Base-by-base conservation (phyloP, 1,284 basidiomycete species). In the Tilletia indica region DNA sequence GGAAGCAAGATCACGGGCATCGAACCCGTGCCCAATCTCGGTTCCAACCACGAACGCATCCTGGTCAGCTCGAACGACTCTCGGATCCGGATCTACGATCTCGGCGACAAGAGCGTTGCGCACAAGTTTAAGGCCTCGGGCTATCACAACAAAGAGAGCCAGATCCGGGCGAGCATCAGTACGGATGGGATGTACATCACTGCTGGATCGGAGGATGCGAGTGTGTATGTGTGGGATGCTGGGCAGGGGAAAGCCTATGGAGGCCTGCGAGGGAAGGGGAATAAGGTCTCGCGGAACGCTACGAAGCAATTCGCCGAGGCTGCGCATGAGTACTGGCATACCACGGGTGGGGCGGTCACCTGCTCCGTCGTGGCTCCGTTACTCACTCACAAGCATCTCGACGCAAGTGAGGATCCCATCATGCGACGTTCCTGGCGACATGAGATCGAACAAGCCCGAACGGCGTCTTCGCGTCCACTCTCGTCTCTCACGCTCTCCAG, bases 41-140 rank as follows among this genome's bases (percentile, higher is more conserved):
- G 69, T 45, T 68, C 72, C 67, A 69, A 58, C 19, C 74, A 76
- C 11, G 84, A 86, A 45, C 77, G 80, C 6, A 74, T 86, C 36
- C 78, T 85, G 25, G 76, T 86, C 67, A 84, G 84, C 19, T 82
- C 79, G 19, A 86, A 86, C 77, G 85, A 86, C 67, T 84, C 83
- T 9, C 77, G 85, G 19, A 73, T 85, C 11, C 75, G 85, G 0
- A 74, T 85, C 47, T 86, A 82, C 74, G 77, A 82, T n/a, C 72
- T 83, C 25, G 69, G 63, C 39, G 78, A 82, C 61, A 80, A 78
- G 38, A 66, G 72, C 21, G 73, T 71, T 71, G 68, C 77, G 51
- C 71, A 77, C 16, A 77, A 82, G 25, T 76, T 76, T 71, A 81
- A 80, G 63, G 77, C 75, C 12, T 61, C 71, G 19, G 74, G 42